Evolutionary conservation across 768 basidiomycete species (phyloP).

Genomic region (Kwoniella europaea): DNA sequence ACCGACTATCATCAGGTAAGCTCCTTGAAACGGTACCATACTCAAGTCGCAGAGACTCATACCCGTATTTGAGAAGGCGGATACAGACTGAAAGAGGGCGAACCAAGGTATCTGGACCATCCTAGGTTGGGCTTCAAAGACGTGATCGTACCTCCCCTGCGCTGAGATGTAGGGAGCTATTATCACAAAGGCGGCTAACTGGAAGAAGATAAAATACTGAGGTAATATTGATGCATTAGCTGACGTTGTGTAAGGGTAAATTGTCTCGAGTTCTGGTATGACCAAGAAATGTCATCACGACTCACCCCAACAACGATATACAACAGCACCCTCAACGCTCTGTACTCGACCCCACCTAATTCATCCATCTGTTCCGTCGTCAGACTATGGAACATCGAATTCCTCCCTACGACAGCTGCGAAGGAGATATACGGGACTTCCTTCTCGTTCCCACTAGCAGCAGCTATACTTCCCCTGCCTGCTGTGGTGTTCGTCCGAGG

Average conservation of each 20-base stretch:
- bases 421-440: conserved; percentile 82
- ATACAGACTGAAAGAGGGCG: conserved; percentile 79
- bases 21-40: conserved; percentile 87
- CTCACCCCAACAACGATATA: conserved; percentile 79
- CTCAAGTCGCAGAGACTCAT: conserved; percentile 80
- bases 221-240: not conserved
- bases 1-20: conserved; percentile 73
- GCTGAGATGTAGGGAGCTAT: conserved; percentile 80
- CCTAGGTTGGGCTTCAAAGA: conserved; percentile 67
- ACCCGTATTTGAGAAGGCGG: conserved; percentile 87
- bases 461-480: conserved; percentile 56
- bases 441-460: conserved; percentile 54
- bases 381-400: conserved; percentile 66
- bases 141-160: conserved; percentile 64
- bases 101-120: conserved; percentile 74
- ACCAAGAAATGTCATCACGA: conserved; percentile 25
- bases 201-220: conserved; percentile 78
- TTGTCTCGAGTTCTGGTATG: not conserved
- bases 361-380: conserved; percentile 85
- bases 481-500: conserved; percentile 61
- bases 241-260: not conserved
- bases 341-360: conserved; percentile 90
- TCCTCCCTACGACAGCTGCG: conserved; percentile 79
- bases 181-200: conserved; percentile 72
- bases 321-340: conserved; percentile 76